A percentile compares a stretch with the other conserved stretches of the same genome.
Conservation (phyloP, 169 alveolate species). For the Eimeria falciformis region DNA sequence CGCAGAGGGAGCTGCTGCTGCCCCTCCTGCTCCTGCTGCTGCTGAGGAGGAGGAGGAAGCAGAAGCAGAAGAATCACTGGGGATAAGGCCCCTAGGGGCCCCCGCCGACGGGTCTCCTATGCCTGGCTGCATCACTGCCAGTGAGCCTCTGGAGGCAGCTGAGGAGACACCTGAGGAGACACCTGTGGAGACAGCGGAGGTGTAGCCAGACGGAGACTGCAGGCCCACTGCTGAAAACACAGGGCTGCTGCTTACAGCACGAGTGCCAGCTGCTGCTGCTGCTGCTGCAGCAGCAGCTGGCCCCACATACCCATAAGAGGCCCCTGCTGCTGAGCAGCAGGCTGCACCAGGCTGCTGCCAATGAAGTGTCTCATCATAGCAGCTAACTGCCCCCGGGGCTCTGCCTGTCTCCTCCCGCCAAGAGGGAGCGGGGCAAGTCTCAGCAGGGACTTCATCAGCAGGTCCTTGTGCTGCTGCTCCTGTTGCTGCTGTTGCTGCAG, state of each 20-base stretch:
- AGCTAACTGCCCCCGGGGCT: no score
- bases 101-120: background rate
- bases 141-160: no score
- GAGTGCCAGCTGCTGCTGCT: no score
- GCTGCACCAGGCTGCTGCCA: constrained; percentile 41
- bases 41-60: background rate
- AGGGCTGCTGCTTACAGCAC: constrained; percentile 1
- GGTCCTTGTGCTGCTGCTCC: no score
- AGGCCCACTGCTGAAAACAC: background rate
- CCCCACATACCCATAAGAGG: constrained; percentile 32
- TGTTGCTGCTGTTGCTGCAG: background rate
- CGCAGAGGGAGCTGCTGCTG: background rate
- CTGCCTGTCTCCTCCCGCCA: constrained; percentile 62
- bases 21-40: background rate
- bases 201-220: constrained; percentile 24
- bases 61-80: no score
- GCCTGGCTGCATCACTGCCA: background rate
- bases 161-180: no score
- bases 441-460: constrained; percentile 14
- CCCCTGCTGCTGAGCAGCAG: constrained; percentile 26
- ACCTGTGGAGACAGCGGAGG: no score
- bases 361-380: constrained; percentile 21
- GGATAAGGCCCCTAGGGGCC: background rate
- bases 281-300: constrained; percentile 41
- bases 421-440: constrained; percentile 10